Evolutionary conservation across 148 eudicot genomes (phyloP).

Genomic region (Hydrangea macrophylla): DNA sequence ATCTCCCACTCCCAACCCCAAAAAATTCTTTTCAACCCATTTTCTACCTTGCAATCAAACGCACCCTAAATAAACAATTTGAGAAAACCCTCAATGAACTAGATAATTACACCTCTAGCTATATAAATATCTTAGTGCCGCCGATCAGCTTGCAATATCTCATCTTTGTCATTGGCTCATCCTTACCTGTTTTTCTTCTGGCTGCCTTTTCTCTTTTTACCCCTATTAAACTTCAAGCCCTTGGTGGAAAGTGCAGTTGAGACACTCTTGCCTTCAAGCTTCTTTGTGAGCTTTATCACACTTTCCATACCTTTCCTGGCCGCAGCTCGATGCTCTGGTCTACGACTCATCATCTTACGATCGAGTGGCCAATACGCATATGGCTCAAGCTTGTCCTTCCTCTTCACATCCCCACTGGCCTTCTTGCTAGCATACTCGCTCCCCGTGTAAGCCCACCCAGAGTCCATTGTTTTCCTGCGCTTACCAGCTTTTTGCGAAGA

Average conservation of each 20-base stretch:
- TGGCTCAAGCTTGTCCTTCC: slow-evolving; percentile 88
- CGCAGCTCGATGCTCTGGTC: slow-evolving; percentile 88
- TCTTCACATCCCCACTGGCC: slow-evolving; percentile 86
- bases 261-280: slow-evolving; percentile 78
- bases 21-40: no score
- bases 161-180: background rate
- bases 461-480: slow-evolving; percentile 57
- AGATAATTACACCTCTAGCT: no score
- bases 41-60: no score
- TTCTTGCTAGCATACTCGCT: slow-evolving; percentile 79
- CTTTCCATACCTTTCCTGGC: slow-evolving; percentile 90
- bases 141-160: no score
- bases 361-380: slow-evolving; percentile 99
- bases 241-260: slow-evolving; percentile 53
- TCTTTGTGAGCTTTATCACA: slow-evolving; percentile 77
- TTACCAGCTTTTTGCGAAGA: slow-evolving; percentile 40
- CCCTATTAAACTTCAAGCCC: slow-evolving; percentile 32
- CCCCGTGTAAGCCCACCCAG: slow-evolving; percentile 90
- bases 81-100: no score
- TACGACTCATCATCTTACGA: slow-evolving; percentile 81
- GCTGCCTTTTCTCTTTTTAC: slow-evolving; percentile 34
- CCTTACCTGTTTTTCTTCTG: slow-evolving; percentile 17
- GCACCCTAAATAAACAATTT: no score
- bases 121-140: no score
- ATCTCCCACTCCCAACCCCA: no score